Base-by-base conservation (phyloP, 306 rosid species). In the Casuarina equisetifolia region DNA sequence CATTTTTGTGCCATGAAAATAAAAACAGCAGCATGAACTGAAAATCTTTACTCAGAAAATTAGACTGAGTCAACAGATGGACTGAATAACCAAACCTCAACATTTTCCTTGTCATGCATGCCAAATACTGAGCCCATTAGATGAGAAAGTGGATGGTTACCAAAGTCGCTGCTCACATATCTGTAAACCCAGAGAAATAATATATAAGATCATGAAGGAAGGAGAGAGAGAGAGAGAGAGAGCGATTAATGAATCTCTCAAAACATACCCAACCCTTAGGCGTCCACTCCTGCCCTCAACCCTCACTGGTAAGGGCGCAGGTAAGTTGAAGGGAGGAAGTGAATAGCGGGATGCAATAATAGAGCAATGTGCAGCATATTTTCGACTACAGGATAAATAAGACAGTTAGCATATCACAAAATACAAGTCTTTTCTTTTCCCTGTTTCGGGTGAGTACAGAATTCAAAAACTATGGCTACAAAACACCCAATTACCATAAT, bases 111-210 rank as follows among this genome's bases (percentile, higher is more conserved):
- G 79, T 85, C 82, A 82, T 94, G 98, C 98, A 94, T 92, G 77
- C 98, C 98, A 82, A 94, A 94, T 58, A 94, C 87, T 73, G 98
- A 94, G 76, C 98, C 98, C 98, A 94, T 92, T 51, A 94, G 91
- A 83, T 94, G 98, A 25, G 98, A 94, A 70, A 89, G 82, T 11
- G 92, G 92, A 59, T 89, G 92, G 76, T 89, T 89, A 67, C 92
- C 92, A 5, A 89, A 86, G 83, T 89, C 92, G 44, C 92, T 89
- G 78, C 92, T 89, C 19, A 88, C 88, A 69, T 88, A 88, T 73
- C 91, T 88, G 89, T 74, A 64, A 72, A n/a, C 20, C 42, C 39
- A 15, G 13, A 35, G 25, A 25, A 66, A 9, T 7, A 40, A 66
- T 4, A 63, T 1, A 66, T 66, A n/a, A 66, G 70, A 66, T 66